Evolutionary conservation across 306 rosid species (phyloP).

Genomic region (Vicia faba): DNA sequence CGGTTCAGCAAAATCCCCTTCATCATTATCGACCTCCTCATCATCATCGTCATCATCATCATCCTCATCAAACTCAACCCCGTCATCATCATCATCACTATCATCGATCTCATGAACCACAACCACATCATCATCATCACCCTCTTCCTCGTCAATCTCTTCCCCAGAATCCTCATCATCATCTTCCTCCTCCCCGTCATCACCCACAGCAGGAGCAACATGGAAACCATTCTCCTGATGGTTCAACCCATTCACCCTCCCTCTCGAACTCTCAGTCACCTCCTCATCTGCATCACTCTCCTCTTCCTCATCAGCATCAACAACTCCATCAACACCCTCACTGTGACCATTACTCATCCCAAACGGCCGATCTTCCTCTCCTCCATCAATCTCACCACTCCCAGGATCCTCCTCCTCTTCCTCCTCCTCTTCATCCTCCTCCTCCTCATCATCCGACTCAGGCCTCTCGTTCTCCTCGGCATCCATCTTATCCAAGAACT

Average conservation of each 20-base stretch:
- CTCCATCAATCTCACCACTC: constrained; percentile 84
- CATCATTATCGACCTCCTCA: constrained; percentile 87
- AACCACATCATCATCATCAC: constrained; percentile 81
- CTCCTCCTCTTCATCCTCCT: constrained; percentile 52
- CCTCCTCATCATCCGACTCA: constrained; percentile 77
- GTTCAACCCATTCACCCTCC: constrained; percentile 50
- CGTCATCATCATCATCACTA: constrained; percentile 76
- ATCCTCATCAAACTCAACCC: constrained; percentile 65
- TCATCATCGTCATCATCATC: constrained; percentile 78
- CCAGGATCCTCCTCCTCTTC: constrained; percentile 83
- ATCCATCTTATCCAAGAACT: constrained; percentile 92
- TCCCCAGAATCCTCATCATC: constrained; percentile 75
- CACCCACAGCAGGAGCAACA: constrained; percentile 56
- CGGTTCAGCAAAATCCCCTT: constrained; percentile 62
- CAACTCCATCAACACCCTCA: constrained; percentile 72
- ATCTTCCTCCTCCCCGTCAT: constrained; percentile 51
- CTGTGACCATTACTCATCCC: constrained; percentile 67
- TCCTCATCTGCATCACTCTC: constrained; percentile 94
- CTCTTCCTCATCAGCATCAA: constrained; percentile 83
- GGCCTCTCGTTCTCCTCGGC: constrained; percentile 93
- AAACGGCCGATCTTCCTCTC: constrained; percentile 64
- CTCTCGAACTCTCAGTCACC: constrained; percentile 61
- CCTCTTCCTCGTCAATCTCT: constrained; percentile 84
- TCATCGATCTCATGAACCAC: constrained; percentile 80
- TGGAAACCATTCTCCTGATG: constrained; percentile 68